Conservation (phyloP, 1,284 basidiomycete genomes). For the Ceratobasidium sp. region DNA sequence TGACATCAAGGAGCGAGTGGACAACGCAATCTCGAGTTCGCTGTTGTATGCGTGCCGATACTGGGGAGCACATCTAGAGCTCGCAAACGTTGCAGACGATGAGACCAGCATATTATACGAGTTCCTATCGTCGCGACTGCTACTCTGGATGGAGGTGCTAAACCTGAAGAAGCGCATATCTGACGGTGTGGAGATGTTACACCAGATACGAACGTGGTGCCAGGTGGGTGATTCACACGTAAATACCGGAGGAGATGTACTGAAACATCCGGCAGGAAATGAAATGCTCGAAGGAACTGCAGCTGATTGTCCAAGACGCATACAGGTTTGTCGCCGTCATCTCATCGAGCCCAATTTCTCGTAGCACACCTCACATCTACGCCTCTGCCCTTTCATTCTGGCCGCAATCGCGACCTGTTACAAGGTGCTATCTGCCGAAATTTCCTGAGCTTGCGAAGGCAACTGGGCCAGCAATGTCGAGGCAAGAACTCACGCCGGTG, state of each 20-base stretch:
- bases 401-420: slow-evolving; percentile 12
- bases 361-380: too few relatives aligned
- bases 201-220: neutral
- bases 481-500: too few relatives aligned
- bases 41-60: slow-evolving; percentile 24
- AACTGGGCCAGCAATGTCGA: too few relatives aligned
- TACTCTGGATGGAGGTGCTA: slow-evolving; percentile 33
- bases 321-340: too few relatives aligned
- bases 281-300: too few relatives aligned
- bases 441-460: too few relatives aligned
- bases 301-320: too few relatives aligned
- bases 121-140: slow-evolving; percentile 8
- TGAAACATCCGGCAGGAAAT: neutral
- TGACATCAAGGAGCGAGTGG: neutral
- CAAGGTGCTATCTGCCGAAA: too few relatives aligned
- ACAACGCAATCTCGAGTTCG: neutral
- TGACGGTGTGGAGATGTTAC: neutral
- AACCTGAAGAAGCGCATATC: neutral
- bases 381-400: slow-evolving; percentile 26
- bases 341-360: too few relatives aligned
- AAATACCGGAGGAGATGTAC: neutral
- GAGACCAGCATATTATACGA: neutral
- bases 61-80: slow-evolving; percentile 18
- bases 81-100: neutral
- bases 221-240: neutral